Base-by-base conservation (phyloP, 2,329 filamentous ascomycete species). In the Paecilomyces variotii region DNA sequence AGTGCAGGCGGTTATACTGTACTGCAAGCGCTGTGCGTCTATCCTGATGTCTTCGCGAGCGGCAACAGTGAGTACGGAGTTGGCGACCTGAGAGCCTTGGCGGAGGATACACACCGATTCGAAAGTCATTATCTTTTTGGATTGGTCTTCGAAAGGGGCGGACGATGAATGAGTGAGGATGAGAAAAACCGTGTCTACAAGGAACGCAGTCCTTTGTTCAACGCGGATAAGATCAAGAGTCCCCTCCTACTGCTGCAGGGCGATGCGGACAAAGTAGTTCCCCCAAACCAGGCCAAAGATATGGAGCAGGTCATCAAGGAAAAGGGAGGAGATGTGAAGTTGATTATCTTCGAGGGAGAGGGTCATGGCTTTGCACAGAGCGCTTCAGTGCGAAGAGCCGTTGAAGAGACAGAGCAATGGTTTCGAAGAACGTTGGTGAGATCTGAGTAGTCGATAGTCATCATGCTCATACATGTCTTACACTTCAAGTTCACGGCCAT, bases 161-260 rank as follows among this genome's bases (percentile, higher is more conserved):
- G 63, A 28, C 61, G 65, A 0, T 73, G 39, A n/a, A 71, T 2
- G 72, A 73, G 14, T 9, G 65, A 73, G 0, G 70, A 76, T 11
- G 74, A 80, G n/a, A 73, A 75, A 58, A 69, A 75, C 11, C 65
- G 64, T 12, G 72, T 80, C 2, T 78, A 77, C 50, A 68, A 67
- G 3, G 78, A 79, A 51, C 70, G 82, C 11, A 83, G 81, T 57
- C 80, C 82, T 0, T 67, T 81, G 12, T 76, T 74, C 53, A 75
- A 80, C 56, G 80, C 78, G 0, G 71, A 76, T n/a, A 72, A 74
- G 56, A 82, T 84, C 57, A 71, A 69, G 45, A 71, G 78, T 1
- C 81, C 82, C 0, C 65, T 87, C 25, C 67, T 86, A 35, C 68
- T 87, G n/a, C 63, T 87, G 4, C 81, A 85, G 25, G 84, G 84